Evolutionary conservation across 2,329 filamentous ascomycete genomes (phyloP), one percentile per base, ranked within the genome.

Genomic region (Cordyceps militaris): DNA sequence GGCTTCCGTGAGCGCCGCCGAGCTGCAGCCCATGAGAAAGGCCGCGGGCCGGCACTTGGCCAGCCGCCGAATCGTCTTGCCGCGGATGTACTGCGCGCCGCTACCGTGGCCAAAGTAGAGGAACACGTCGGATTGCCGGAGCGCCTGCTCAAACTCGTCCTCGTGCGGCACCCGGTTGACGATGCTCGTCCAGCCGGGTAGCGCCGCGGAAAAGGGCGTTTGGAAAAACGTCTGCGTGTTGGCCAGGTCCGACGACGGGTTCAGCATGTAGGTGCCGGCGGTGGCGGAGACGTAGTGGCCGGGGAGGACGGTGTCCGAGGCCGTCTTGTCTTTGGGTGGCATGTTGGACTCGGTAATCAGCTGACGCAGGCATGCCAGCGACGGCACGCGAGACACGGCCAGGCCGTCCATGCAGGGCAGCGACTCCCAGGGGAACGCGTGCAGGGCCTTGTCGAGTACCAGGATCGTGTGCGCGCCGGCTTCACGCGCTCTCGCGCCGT

Each of bases 101-200:
- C 89, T 93, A 60, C 94, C 94, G 73, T 99, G 94, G 1, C 94
- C 94, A 71, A 99, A 97, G 75, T 99, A 99, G 11, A 99, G 79
- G 24, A 97, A 76, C 2, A 96, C 76, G 59, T 91, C 85, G 19
- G 84, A 85, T 0, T 77, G 71, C 48, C 82, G 75, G 9, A 99
- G 79, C 0, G 82, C 82, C 0, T 73, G 66, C 62, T 86, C 85
- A 70, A 97, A 93, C 61, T 95, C 89, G 3, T 80, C 73, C 69
- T 97, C 93, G 0, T 79, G 83, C 1, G 94, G 94, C 2, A 80
- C 77, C 23, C 83, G 84, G 60, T 83, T 81, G 58, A 87, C 77
- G 59, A 94, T 84, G 46, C 82, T 78, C 3, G 76, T 81, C 91
- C 92, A 97, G 24, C 85, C 76, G 5, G 81, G 76, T 2, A 87